Base-by-base conservation (phyloP, 2,329 filamentous ascomycete species). In the Thermothelomyces thermophilus region DNA sequence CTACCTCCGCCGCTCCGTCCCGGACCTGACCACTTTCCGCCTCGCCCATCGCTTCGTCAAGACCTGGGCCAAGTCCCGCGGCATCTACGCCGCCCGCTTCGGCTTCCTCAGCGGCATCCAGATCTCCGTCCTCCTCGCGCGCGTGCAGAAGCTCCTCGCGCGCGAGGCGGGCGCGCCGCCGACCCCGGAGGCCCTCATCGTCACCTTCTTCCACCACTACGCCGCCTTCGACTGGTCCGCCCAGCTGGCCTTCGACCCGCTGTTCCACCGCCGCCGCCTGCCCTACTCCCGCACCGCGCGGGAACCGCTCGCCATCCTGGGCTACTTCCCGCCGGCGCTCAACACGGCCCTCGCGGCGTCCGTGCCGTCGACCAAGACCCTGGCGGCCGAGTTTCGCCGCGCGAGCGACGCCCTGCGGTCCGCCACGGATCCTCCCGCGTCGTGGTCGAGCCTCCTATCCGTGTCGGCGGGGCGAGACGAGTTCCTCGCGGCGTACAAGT, bases 91-190 rank as follows among this genome's bases (percentile, higher is more conserved):
- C 0, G 74, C 80, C 1, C 79, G 74, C 41, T 85, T 85, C 57
- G 83, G 83, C 0, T 83, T 80, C 52, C 69, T 87, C 0, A 76
- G 80, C 5, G 82, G 82, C 3, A 77, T 84, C 17, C 82, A 86
- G 56, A 77, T 87, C 46, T 75, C 79, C 0, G 65, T 84, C 19
- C 70, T 87, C 60, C 68, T 87, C 8, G 73, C 77, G 0, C 74
- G 77, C 14, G 66, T 86, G 0, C 76, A 74, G 63, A 86, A 86
- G 62, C 62, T 75, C 19, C 61, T 80, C 4, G 65, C 69, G 24
- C 63, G 65, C 3, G 54, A 69, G 9, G 59, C 58, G 8, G 62
- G 63, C 16, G 46, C 60, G 3, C 0, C n/a, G 2, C 14, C 46
- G 11, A 73, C 74, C 0, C 69, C 75, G 1, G 63, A 73, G 1